Base-by-base conservation (phyloP, 108 stramenopile species). In the Cyclotella choctawhatcheeana region DNA sequence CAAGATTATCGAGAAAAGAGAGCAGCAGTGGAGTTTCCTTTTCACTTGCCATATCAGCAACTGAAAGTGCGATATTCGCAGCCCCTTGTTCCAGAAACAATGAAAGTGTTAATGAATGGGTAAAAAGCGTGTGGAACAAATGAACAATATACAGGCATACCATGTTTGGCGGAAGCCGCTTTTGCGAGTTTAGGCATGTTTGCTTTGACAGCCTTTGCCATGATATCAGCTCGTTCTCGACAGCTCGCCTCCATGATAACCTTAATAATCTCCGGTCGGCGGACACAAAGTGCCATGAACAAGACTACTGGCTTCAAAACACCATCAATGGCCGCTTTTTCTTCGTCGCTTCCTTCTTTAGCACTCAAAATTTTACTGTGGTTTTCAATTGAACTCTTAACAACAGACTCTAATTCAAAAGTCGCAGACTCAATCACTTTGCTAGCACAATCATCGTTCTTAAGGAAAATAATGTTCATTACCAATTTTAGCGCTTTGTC, bases 401-500 rank as follows among this genome's bases (percentile, higher is more conserved):
- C 69, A 14, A 84, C 83, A 27, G 35, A 14, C 58, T 88, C 81
- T 33, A 96, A 71, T 52, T 93, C 95, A 16, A 71, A 67, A 16
- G 76, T 88, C 10, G 90, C 86, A 40, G 90, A 78, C 30, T 83
- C 87, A 12, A 90, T 73, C 29, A 96, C 91, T 33, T 69, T 65
- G 44, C 73, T 71, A 2, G 84, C 83, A 52, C 92, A 83, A 29
- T 66, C 74, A 30, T 76, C 51, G 43, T 86, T 90, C 73, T 86
- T 87, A 0, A 86, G 76, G 65, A 83, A 96, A 31, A 93, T 71
- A 1, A 93, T 84, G 74, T 93, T 93, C 88, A 96, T 91, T 0
- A 93, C 95, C 25, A 96, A 69, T 64, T 91, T 92, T 30, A 93
- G 71, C 12, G 92, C 92, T 67, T 90, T 91, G 48, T 93, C 92